Percentiles rank a stretch among this genome's conserved stretches.
Evolutionary conservation across 2,329 filamentous ascomycete species (phyloP).

Genomic region (Exophiala viscosa): DNA sequence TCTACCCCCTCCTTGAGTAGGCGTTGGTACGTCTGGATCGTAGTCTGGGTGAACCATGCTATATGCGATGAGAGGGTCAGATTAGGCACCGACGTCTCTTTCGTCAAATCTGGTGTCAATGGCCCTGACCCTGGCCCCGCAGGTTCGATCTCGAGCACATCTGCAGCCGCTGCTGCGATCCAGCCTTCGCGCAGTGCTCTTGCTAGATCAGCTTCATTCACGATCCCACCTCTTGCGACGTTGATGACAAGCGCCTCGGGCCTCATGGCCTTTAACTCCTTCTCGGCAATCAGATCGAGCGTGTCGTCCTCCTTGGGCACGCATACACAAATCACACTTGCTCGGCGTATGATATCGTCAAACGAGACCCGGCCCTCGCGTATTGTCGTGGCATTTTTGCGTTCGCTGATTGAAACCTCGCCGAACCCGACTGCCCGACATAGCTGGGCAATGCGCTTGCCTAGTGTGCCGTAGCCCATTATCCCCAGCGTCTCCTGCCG

Average conservation of each 20-base stretch:
- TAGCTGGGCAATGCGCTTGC: slow-evolving; percentile 46
- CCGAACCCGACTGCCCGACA: slow-evolving; percentile 46
- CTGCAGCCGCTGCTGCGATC: slow-evolving; percentile 49
- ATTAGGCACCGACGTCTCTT: slow-evolving; percentile 46
- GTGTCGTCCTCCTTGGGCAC: slow-evolving; percentile 34
- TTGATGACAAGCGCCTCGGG: slow-evolving; percentile 47
- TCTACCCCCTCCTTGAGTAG: slow-evolving; percentile 49
- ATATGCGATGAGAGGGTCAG: slow-evolving; percentile 51
- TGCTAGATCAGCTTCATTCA: slow-evolving; percentile 49
- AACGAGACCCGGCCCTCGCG: slow-evolving; percentile 27
- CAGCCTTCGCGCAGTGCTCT: slow-evolving; percentile 42
- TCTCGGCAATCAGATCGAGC: slow-evolving; percentile 34
- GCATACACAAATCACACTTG: slow-evolving; percentile 34
- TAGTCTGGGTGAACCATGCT: slow-evolving; percentile 51
- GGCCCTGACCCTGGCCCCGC: slow-evolving; percentile 42
- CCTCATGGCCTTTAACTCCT: slow-evolving; percentile 46
- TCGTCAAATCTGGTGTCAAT: slow-evolving; percentile 36
- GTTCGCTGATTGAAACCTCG: slow-evolving; percentile 46
- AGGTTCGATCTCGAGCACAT: slow-evolving; percentile 51
- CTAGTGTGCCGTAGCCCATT: slow-evolving; percentile 50
- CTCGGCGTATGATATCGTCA: slow-evolving; percentile 30
- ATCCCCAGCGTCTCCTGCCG: slow-evolving; percentile 49
- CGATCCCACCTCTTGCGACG: slow-evolving; percentile 49
- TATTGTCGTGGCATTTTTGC: slow-evolving; percentile 35
- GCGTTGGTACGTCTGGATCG: slow-evolving; percentile 44